Evolutionary conservation across 2,329 filamentous ascomycete species (phyloP).

Genomic region (Penicillium sp.): DNA sequence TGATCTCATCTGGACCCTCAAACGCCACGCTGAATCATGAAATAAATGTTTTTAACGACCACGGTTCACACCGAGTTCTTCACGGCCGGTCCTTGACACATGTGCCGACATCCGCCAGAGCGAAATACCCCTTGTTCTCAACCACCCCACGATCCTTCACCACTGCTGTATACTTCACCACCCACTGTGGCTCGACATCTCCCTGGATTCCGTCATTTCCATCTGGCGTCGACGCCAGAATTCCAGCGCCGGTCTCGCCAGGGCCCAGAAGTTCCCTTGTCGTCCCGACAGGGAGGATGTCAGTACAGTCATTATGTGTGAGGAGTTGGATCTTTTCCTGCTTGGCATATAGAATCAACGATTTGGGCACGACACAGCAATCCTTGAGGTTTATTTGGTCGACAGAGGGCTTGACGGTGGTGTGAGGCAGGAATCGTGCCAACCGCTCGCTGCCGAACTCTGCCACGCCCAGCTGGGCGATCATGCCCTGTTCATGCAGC

Average conservation of each 20-base stretch:
- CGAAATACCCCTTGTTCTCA: slow-evolving; percentile 98
- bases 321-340: slow-evolving; percentile 81
- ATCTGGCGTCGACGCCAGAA: slow-evolving; percentile 67
- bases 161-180: slow-evolving; percentile 95
- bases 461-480: slow-evolving; percentile 78
- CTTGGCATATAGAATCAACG: slow-evolving; percentile 82
- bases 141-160: slow-evolving; percentile 93
- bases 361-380: slow-evolving; percentile 93
- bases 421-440: slow-evolving; percentile 72
- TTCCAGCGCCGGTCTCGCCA: slow-evolving; percentile 71
- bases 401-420: slow-evolving; percentile 75
- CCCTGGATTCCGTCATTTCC: slow-evolving; percentile 66
- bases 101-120: slow-evolving; percentile 71
- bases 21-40: slow-evolving; percentile 30
- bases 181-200: slow-evolving; percentile 87
- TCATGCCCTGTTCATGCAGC: slow-evolving; percentile 71
- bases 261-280: slow-evolving; percentile 80
- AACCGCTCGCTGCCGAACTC: slow-evolving; percentile 90
- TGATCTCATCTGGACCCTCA: slow-evolving; percentile 12
- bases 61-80: slow-evolving; percentile 14
- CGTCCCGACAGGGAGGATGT: slow-evolving; percentile 85
- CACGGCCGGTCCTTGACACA: slow-evolving; percentile 40
- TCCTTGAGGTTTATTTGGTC: slow-evolving; percentile 96
- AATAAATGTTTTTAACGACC: slow-evolving; percentile 14
- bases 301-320: slow-evolving; percentile 91